Evolutionary conservation across 495 filamentous ascomycete species (phyloP), one percentile per base, ranked within the genome.

Genomic region (Trichocladium antarcticum): DNA sequence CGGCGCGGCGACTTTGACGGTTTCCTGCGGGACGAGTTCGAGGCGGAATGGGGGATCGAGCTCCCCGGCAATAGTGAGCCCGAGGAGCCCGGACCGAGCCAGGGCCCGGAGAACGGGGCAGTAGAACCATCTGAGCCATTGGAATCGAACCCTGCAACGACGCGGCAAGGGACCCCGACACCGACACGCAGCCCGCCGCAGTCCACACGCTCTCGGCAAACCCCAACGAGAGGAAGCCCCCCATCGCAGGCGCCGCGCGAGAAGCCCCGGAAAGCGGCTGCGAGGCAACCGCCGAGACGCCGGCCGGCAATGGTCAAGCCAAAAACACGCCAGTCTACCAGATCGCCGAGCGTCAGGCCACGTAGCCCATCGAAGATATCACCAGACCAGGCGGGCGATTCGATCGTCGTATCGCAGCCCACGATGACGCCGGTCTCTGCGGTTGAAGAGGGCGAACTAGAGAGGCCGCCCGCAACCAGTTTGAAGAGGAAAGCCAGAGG

Each of bases 21-120:
- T 6, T 85, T 77, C 61, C 81, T 87, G 58, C 76, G 79, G 41
- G 54, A 68, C 4, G 72, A 83, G 34, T 84, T 80, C 31, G 79
- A 87, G 64, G 63, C 75, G 29, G 82, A 78, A 47, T 94, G 85
- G 85, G 81, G 76, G 0, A 74, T 84, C 47, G 78, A 82, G 44
- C 74, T 72, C 35, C 66, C 64, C 8, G 45, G 43, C 14, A 52
- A 48, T 31, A 21, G 4, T 15, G 19, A 37, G 5, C 10, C 44
- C n/a, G 34, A 19, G 34, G 21, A 27, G 24, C 8, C 24, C 19
- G 5, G 37, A 34, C 47, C 19, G 40, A 37, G 32, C n/a, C n/a
- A n/a, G n/a, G n/a, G n/a, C n/a, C n/a, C n/a, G n/a, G n/a, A n/a
- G n/a, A n/a, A n/a, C n/a, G n/a, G 5, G 4, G 24, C 24, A 27